Evolutionary conservation across 2,329 filamentous ascomycete genomes (phyloP), one percentile per base, ranked within the genome.

Genomic region (Scleromitrula shiraiana): DNA sequence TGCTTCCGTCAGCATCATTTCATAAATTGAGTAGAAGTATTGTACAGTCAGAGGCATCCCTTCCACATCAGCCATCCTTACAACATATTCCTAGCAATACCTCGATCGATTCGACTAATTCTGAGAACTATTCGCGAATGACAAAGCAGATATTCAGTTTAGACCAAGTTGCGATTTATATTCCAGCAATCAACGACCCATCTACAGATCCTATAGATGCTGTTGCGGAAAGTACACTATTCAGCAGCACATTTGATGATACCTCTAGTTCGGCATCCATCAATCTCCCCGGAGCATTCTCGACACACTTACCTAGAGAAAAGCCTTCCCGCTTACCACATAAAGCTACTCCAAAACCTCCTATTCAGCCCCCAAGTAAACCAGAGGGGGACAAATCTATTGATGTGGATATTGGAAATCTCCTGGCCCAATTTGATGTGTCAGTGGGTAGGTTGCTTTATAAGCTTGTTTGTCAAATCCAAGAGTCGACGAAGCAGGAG

Each of bases 221-320:
- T 33, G 27, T 26, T 15, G n/a, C 41, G 19, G 41, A 49, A 19
- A 52, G 33, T 10, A 45, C 38, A n/a, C 32, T 54, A 20, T 51
- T 50, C 8, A 44, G 46, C 20, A 55, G 49, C 27, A 49, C 46
- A 20, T 56, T 56, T 41, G 56, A 58, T 41, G 54, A 56, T 37
- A 20, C 50, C 52, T 54, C 53, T 9, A 52, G 55, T 19, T 68
- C 65, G 24, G 54, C 68, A 9, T 69, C 69, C n/a, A 71, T 73
- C 0, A 70, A 80, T 56, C 61, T 82, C 3, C 80, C 80, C 1
- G 81, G 80, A 0, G 73, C 80, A 2, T 83, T 83, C 59, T 83
- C 79, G 0, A 65, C 77, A 15, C 65, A 69, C 35, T 50, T 62
- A 10, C 52, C 56, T 22, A 45, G 40, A 42, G 26, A 32, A 22